A percentile compares a stretch with the other conserved stretches of the same genome.
phyloP scores from a whole-genome alignment of 129 eudicot genomes.

The Glebionis coronaria region DNA sequence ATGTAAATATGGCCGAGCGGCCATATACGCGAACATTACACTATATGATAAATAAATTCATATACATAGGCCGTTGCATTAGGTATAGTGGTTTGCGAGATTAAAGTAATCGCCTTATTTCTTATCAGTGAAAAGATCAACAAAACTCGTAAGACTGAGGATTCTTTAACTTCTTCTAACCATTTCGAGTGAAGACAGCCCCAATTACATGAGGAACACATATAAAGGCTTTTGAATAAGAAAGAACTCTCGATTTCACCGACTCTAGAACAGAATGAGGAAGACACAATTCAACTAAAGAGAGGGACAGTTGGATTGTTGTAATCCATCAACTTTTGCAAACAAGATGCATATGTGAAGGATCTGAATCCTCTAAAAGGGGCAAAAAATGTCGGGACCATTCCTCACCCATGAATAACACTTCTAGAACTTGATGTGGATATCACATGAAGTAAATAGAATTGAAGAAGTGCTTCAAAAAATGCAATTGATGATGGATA shows the following conservation, averaged over 20 bases:
- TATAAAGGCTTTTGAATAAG: constrained; percentile 82
- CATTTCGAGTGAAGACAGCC: constrained; percentile 93
- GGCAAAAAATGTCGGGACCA: constrained; percentile 98
- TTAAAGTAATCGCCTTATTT: too few species aligned
- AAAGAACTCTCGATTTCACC: constrained; percentile 62
- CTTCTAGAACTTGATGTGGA: constrained; percentile 91
- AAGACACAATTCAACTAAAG: constrained; percentile 85
- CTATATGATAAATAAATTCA: too few species aligned
- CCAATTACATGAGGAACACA: constrained; percentile 94
- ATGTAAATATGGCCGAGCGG: too few species aligned
- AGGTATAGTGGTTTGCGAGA: too few species aligned
- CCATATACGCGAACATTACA: too few species aligned
- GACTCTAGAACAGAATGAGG: constrained; percentile 78
- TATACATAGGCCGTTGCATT: too few species aligned
- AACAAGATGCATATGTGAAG: constrained; percentile 83
- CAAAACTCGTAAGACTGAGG: constrained; percentile 67
- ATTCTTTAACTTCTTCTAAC: constrained; percentile 75
- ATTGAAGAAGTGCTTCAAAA: constrained; percentile 92
- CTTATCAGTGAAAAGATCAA: constrained; percentile 66
- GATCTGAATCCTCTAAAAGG: constrained; percentile 77
- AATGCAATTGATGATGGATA: constrained; percentile 83
- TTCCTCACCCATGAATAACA: constrained; percentile 86
- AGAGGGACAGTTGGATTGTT: constrained; percentile 96
- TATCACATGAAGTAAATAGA: constrained; percentile 91
- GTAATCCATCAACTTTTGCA: constrained; percentile 97